Evolutionary conservation across 2,329 filamentous ascomycete species (phyloP).

Genomic region (Penicillium sp.): DNA sequence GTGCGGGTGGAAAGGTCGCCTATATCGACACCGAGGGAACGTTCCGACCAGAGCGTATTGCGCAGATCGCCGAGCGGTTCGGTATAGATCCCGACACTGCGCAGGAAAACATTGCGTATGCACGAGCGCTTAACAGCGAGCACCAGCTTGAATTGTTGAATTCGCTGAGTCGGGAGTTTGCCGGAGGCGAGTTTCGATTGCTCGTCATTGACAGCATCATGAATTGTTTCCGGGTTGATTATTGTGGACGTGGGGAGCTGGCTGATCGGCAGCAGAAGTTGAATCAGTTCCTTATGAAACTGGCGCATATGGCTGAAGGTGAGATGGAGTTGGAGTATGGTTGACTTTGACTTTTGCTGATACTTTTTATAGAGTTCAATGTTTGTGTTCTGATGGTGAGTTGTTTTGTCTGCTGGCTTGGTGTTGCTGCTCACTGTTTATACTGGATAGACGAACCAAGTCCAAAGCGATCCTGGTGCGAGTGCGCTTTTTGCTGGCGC

Average conservation of each 20-base stretch:
- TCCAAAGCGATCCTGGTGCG: slow-evolving; percentile 70
- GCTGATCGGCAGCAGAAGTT: slow-evolving; percentile 70
- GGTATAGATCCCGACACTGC: slow-evolving; percentile 60
- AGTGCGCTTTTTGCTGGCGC: slow-evolving; percentile 68
- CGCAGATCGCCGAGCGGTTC: slow-evolving; percentile 68
- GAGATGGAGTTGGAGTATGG: slow-evolving; percentile 8
- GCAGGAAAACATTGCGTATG: slow-evolving; percentile 69
- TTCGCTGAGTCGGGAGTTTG: slow-evolving; percentile 62
- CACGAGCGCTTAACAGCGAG: slow-evolving; percentile 67
- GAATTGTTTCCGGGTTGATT: slow-evolving; percentile 69
- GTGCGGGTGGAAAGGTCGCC: slow-evolving; percentile 68
- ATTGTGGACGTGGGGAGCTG: slow-evolving; percentile 66
- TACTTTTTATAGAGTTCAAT: slow-evolving; percentile 60
- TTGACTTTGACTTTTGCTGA: not conserved
- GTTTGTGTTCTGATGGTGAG: slow-evolving; percentile 63
- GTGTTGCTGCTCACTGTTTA: slow-evolving; percentile 6
- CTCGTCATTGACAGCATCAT: slow-evolving; percentile 71
- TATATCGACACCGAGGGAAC: slow-evolving; percentile 70
- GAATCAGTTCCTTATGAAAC: slow-evolving; percentile 64
- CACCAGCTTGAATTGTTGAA: slow-evolving; percentile 66
- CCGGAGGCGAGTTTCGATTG: slow-evolving; percentile 64
- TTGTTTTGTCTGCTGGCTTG: not conserved
- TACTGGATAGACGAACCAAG: slow-evolving; percentile 63
- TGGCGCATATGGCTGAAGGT: slow-evolving; percentile 67
- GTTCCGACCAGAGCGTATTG: slow-evolving; percentile 67